A percentile compares a stretch with the other conserved stretches of the same genome.
These are phyloP conservation scores for Cryptosporidium sp. DNA, from an alignment of 169 alveolate genomes.

Conservation along the genomic window DNA sequence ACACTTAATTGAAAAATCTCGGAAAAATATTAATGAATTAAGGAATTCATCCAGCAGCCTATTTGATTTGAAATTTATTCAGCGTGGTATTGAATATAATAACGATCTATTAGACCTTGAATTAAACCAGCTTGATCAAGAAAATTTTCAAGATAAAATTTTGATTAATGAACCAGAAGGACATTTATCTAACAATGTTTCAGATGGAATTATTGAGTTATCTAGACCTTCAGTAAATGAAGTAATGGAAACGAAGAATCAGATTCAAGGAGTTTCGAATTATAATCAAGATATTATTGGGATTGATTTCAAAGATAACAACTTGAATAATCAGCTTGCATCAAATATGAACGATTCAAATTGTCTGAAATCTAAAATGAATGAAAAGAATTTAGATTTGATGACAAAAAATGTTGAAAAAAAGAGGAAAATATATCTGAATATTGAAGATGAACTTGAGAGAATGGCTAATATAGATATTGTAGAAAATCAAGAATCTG, in stretches of 20 bases:
- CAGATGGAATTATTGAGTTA: neutral
- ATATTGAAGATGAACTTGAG: slow-evolving; percentile 71
- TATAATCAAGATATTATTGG: neutral
- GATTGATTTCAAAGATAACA: neutral
- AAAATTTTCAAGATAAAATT: neutral
- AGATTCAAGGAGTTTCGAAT: neutral
- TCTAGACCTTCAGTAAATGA: slow-evolving; percentile 17
- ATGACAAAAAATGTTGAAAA: neutral
- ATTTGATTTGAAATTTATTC: slow-evolving; percentile 54
- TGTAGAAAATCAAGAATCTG: neutral
- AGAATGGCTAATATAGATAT: slow-evolving; percentile 39
- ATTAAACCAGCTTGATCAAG: slow-evolving; percentile 21
- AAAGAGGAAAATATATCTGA: neutral
- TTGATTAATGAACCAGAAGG: neutral
- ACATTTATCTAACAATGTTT: neutral
- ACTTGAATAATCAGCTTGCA: neutral
- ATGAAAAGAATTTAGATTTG: neutral
- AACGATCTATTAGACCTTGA: slow-evolving; percentile 28
- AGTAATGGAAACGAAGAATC: neutral
- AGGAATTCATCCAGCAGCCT: slow-evolving; percentile 1
- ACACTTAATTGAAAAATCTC: slow-evolving; percentile 8
- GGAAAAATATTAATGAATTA: slow-evolving; percentile 10
- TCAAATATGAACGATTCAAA: neutral
- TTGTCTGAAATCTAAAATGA: neutral
- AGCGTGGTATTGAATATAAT: slow-evolving; percentile 22